Evolutionary conservation across 1,284 basidiomycete species (phyloP).

Genomic region (Waitea zeae): DNA sequence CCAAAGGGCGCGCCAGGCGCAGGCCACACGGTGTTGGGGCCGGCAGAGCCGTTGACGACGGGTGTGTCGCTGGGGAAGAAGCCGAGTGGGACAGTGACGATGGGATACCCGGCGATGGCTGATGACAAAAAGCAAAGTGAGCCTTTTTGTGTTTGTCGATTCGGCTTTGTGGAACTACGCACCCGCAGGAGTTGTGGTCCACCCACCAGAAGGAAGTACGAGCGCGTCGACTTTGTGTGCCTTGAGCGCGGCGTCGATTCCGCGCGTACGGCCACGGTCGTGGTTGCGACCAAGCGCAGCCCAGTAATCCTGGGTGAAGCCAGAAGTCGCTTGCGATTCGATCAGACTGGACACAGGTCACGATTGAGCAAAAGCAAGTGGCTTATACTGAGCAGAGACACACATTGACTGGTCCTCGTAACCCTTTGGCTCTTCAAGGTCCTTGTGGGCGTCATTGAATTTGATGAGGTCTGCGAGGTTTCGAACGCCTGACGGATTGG

Average conservation of each 20-base stretch:
- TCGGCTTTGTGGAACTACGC: constrained; percentile 11
- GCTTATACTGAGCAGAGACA: no score
- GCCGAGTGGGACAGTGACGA: constrained; percentile 19
- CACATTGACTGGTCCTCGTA: constrained; percentile 29
- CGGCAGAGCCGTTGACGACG: not conserved
- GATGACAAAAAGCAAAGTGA: constrained; percentile 2
- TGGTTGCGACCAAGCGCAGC: constrained; percentile 28
- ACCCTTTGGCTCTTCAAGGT: constrained; percentile 27
- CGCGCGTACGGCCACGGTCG: constrained; percentile 32
- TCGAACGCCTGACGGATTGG: constrained; percentile 34
- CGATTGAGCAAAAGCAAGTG: not conserved
- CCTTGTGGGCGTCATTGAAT: constrained; percentile 31
- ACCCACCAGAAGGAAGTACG: constrained; percentile 33
- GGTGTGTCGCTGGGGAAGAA: not conserved
- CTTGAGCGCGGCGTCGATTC: constrained; percentile 39
- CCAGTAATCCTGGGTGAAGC: constrained; percentile 29
- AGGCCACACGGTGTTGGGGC: constrained; percentile 21
- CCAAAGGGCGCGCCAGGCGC: constrained; percentile 47
- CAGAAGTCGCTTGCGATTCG: constrained; percentile 24
- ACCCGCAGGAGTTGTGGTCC: constrained; percentile 25
- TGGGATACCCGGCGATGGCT: constrained; percentile 44
- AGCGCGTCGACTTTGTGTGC: constrained; percentile 36
- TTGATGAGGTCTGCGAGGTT: constrained; percentile 36
- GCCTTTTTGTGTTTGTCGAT: constrained; percentile 1
- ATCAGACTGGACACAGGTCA: constrained; percentile 21